Evolutionary conservation across 768 basidiomycete genomes (phyloP).

Genomic region (Jaapia argillacea): DNA sequence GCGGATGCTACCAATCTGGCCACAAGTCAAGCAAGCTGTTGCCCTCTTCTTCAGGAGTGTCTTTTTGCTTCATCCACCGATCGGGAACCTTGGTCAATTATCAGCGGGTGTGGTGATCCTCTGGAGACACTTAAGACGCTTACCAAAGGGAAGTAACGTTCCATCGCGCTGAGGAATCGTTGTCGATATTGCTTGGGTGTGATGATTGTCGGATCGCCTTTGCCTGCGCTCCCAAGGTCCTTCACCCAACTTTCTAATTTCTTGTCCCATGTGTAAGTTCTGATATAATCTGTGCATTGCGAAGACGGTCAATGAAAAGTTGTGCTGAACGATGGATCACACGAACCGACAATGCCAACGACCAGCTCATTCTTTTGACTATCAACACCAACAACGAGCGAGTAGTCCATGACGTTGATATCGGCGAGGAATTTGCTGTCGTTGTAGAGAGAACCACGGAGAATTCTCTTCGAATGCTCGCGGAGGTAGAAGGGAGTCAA

Average conservation of each 20-base stretch:
- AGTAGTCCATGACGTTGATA: slow-evolving; percentile 97
- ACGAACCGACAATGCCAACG: slow-evolving; percentile 92
- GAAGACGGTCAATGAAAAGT: not conserved
- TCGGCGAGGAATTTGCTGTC: slow-evolving; percentile 93
- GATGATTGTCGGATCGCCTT: slow-evolving; percentile 92
- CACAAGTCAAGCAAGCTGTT: slow-evolving; percentile 26
- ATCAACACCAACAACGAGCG: slow-evolving; percentile 93
- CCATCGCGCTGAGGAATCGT: slow-evolving; percentile 81
- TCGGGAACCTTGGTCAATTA: slow-evolving; percentile 56
- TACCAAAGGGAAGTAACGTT: slow-evolving; percentile 81
- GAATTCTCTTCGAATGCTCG: slow-evolving; percentile 92
- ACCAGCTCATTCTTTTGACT: slow-evolving; percentile 83
- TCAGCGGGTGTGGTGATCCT: not conserved
- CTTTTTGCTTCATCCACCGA: slow-evolving; percentile 84
- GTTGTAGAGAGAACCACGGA: slow-evolving; percentile 85
- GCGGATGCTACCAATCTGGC: slow-evolving; percentile 25
- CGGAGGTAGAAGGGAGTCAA: slow-evolving; percentile 86
- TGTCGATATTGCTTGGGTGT: slow-evolving; percentile 93
- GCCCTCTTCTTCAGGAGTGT: slow-evolving; percentile 67
- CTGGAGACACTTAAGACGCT: slow-evolving; percentile 14
- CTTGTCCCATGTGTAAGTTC: slow-evolving; percentile 98
- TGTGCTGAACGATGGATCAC: slow-evolving; percentile 7
- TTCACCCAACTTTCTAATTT: slow-evolving; percentile 98
- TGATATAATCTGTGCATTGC: slow-evolving; percentile 77
- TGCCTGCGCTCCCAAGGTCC: slow-evolving; percentile 76